Evolutionary conservation across 2,329 filamentous ascomycete genomes (phyloP), one percentile per base, ranked within the genome.

Genomic region (Nemania abortiva): DNA sequence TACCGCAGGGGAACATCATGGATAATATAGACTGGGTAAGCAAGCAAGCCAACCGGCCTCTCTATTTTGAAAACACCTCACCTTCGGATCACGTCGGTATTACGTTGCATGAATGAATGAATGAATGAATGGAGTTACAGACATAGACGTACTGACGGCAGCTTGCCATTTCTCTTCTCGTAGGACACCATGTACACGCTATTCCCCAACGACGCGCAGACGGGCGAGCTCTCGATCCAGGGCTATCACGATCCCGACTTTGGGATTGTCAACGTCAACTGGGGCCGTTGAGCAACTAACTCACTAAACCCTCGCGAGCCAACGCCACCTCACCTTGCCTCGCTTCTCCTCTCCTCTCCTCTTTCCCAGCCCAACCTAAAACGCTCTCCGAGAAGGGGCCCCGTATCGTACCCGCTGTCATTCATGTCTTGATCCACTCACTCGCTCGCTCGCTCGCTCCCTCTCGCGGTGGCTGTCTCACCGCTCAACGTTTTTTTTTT

Each of bases 21-120:
- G 80, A 88, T 49, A 87, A 88, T 65, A 88, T 92, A 71, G 89
- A 92, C 73, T 92, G 89, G 90, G 89, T 91, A 37, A 37, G 34
- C 34, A 37, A 37, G 34, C 34, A 79, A 81, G 88, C 83, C 22
- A 10, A 52, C 10, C 7, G 7, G 13, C 27, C 39, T 50, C 50
- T 53, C 15, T 53, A 13, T 29, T 18, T 47, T 37, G 24, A 42
- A 42, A 42, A 18, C 39, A 15, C 39, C 5, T 42, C 39, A 18
- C 39, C 39, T 42, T 42, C 1, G 6, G n/a, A 49, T 18, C 20
- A 13, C 42, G 52, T 42, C 39, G 10, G 39, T 18, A 9, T 37
- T 37, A 9, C 34, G 7, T 37, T 37, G 6, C 2, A 37, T 37
- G 34, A 9, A 37, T 37, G 34, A 9, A 34, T 34, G 31, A 34